Evolutionary conservation across 805 yeast species (phyloP), one percentile per base, ranked within the genome.

Genomic region (Metschnikowia sp.): DNA sequence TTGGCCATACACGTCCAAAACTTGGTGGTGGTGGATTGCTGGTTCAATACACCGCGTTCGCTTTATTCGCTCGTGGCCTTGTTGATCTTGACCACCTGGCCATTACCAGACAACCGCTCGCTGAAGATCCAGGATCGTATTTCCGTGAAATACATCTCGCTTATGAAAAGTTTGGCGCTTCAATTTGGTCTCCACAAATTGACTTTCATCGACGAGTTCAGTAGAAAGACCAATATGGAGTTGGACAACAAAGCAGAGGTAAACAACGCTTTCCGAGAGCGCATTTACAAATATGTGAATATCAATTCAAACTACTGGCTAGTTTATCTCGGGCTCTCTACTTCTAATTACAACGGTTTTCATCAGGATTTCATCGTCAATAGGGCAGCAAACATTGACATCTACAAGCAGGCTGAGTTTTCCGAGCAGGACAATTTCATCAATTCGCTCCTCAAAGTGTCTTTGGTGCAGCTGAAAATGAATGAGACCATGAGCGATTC

Each of bases 21-120:
- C 29, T 60, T 72, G 52, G 74, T 72, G 30, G 75, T 70, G 42
- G 64, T 65, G 40, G 64, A 61, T 48, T 71, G 76, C 57, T 73
- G 77, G 77, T 59, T 67, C 43, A 61, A 62, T 39, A 73, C 77
- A n/a, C 77, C 77, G 12, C 63, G 77, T 52, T 69, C 74, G 10
- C 65, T 71, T 13, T 70, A 68, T 51, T 65, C 68, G 3, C 53
- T 73, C 34, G 60, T 68, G 18, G 63, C 76, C 6, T 62, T 73
- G 34, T 57, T 72, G 37, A 62, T 73, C n/a, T 62, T 73, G 45
- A 71, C 76, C 8, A 70, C 75, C 5, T 73, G 77, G 77, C 75
- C 76, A 15, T 59, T 73, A 31, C 77, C 75, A 6, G 55, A 59
- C 29, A 57, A 55, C 31, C 45, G 53, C 15, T 48, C 61, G 31